Evolutionary conservation across 1,284 basidiomycete species (phyloP), one percentile per base, ranked within the genome.

Genomic region (Kwoniella shivajii): DNA sequence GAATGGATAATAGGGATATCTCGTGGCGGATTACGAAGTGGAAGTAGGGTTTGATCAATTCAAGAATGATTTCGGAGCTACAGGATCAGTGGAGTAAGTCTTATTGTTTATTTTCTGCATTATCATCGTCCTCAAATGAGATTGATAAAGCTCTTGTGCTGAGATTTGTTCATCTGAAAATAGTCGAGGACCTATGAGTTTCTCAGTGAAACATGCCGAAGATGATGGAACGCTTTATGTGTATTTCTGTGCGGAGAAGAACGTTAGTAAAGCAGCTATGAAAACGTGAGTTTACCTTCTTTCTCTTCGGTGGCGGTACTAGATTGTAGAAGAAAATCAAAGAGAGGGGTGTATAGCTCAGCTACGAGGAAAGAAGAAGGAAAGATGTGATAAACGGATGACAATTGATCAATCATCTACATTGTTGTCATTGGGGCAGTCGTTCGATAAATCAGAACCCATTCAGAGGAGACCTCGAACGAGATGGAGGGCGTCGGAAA

Each of bases 221-320:
- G 87, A 89, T 69, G 82, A 81, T 27, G 88, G 93, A 69, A 88
- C 92, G 73, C 31, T 99, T 67, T 98, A 92, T 72, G 83, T 99
- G 18, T 97, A 90, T 78, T 99, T 96, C 79, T 88, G 90, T 22
- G 88, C 92, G 41, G 94, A 97, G 77, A 85, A 84, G 74, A 93
- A 89, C 65, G 93, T 97, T 7, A 90, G 91, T 59, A 91, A 97
- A 51, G 93, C 93, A 78, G 90, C 91, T 3, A 95, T 97, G 90
- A 84, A 92, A 81, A 93, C 90, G 93, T 95, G 74, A 63, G 88
- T 82, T 30, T 9, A 3, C 11, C 22, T 30, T 26, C 39, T 11
- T 27, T 33, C 36, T 7, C 20, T 6, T 10, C 34, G 2, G 6
- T 6, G 5, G 14, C 36, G 36, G 18, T 37, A 37, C 16, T 18